These are phyloP conservation scores for Petrea volubilis DNA, from an alignment of 257 asterid genomes.

Conservation along the genomic window DNA sequence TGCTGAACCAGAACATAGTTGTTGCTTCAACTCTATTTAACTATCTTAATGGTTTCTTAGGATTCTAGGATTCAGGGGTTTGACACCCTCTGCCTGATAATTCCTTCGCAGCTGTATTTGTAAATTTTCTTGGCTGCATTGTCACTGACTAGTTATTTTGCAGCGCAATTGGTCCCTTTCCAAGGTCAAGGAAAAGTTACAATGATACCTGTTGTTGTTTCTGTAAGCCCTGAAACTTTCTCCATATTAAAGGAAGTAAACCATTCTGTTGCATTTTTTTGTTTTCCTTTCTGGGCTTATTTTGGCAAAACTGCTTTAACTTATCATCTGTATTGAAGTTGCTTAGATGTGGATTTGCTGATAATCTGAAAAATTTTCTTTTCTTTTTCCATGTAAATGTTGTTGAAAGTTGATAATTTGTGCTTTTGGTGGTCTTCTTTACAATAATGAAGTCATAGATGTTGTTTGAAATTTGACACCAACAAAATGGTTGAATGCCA, in stretches of 20 bases:
- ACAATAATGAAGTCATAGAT: neutral
- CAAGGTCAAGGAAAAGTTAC: slow-evolving; percentile 57
- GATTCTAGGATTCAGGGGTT: no score
- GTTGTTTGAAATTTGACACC: neutral
- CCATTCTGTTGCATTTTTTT: no score
- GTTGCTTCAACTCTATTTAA: neutral
- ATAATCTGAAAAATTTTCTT: no score
- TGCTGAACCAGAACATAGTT: neutral
- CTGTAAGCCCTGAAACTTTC: slow-evolving; percentile 50
- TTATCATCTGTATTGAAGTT: no score
- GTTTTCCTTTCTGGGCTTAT: no score
- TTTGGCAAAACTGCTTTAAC: no score
- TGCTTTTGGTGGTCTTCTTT: no score
- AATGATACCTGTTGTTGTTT: slow-evolving; percentile 73
- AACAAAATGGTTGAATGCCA: neutral
- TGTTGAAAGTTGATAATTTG: no score
- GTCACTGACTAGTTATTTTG: slow-evolving; percentile 20
- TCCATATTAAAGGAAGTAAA: no score
- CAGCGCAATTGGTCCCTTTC: slow-evolving; percentile 64
- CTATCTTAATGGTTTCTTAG: no score
- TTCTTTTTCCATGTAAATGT: no score
- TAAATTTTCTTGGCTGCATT: neutral
- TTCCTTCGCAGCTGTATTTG: neutral
- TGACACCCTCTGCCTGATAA: neutral
- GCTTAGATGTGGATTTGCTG: neutral